A percentile compares a stretch with the other conserved stretches of the same genome.
These are phyloP conservation scores for Sugiyamaella mastotermitis DNA, from an alignment of 805 yeast genomes.

Conservation along the genomic window DNA sequence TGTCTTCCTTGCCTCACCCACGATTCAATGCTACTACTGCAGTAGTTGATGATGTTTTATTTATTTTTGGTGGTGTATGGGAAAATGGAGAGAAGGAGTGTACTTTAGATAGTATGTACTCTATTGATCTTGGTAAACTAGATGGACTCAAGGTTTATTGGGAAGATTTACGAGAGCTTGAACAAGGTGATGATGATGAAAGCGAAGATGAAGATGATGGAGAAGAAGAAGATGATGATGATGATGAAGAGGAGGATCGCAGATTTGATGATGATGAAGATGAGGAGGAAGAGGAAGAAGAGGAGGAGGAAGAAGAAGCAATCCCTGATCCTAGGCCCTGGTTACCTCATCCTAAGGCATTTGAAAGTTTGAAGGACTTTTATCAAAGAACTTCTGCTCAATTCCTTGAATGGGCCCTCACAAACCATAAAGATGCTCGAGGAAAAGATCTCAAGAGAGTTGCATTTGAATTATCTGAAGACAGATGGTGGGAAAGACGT, in stretches of 20 bases:
- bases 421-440: conserved; percentile 74
- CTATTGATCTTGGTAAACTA: conserved; percentile 75
- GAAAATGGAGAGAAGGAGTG: conserved; percentile 85
- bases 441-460: conserved; percentile 87
- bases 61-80: conserved; percentile 85
- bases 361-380: conserved; percentile 77
- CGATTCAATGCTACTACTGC: conserved; percentile 83
- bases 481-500: conserved; percentile 98
- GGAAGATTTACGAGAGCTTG: conserved; percentile 69
- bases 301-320: conserved; percentile 56
- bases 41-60: conserved; percentile 77
- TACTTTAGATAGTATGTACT: conserved; percentile 76
- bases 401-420: conserved; percentile 89
- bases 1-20: conserved; percentile 71
- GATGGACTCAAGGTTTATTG: conserved; percentile 86
- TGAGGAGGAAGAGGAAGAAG: conserved; percentile 65
- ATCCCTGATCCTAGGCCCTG: conserved; percentile 92
- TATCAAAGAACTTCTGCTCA: conserved; percentile 81
- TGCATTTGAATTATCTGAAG: conserved; percentile 86
- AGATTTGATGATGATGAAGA: conserved; percentile 39
- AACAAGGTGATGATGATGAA: conserved; percentile 35
- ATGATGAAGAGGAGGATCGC: conserved; percentile 64
- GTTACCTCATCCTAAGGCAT: conserved; percentile 95
- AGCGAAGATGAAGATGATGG: conserved; percentile 46
- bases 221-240: conserved; percentile 57